Evolutionary conservation across 2,329 filamentous ascomycete genomes (phyloP).

Genomic region (Ophiostoma tasmaniense): DNA sequence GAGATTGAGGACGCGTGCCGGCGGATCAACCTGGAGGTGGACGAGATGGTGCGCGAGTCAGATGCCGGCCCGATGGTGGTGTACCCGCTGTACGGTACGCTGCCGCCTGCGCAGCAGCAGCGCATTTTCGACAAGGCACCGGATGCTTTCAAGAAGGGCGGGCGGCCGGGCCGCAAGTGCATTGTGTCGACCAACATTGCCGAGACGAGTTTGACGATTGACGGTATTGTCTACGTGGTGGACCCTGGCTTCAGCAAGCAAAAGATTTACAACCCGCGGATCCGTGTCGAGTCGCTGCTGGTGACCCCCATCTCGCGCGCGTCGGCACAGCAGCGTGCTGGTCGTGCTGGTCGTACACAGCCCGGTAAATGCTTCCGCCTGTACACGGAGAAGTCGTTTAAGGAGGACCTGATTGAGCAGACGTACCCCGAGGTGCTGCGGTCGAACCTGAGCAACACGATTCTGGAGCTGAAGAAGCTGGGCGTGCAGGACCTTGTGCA

Average conservation of each 20-base stretch:
- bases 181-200: conserved; percentile 97
- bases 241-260: conserved; percentile 99
- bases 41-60: conserved; percentile 85
- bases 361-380: conserved; percentile 97
- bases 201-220: conserved; percentile 93
- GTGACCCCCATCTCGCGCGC: conserved; percentile 97
- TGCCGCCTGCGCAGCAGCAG: conserved; percentile 89
- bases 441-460: conserved; percentile 90
- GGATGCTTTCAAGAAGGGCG: conserved; percentile 60
- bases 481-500: conserved; percentile 93
- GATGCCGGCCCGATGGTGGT: conserved; percentile 83
- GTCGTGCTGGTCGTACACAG: conserved; percentile 90
- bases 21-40: conserved; percentile 82
- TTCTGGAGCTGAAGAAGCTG: conserved; percentile 93
- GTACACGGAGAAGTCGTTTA: conserved; percentile 92
- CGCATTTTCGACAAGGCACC: conserved; percentile 90
- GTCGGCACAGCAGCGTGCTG: conserved; percentile 91
- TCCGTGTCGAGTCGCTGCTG: conserved; percentile 91
- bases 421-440: conserved; percentile 93
- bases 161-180: conserved; percentile 82
- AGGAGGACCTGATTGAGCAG: conserved; percentile 95
- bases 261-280: conserved; percentile 96
- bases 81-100: conserved; percentile 87
- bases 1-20: conserved; percentile 95
- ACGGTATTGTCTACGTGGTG: conserved; percentile 98